Base-by-base conservation (phyloP, 306 rosid species). In the Corylus avellana region DNA sequence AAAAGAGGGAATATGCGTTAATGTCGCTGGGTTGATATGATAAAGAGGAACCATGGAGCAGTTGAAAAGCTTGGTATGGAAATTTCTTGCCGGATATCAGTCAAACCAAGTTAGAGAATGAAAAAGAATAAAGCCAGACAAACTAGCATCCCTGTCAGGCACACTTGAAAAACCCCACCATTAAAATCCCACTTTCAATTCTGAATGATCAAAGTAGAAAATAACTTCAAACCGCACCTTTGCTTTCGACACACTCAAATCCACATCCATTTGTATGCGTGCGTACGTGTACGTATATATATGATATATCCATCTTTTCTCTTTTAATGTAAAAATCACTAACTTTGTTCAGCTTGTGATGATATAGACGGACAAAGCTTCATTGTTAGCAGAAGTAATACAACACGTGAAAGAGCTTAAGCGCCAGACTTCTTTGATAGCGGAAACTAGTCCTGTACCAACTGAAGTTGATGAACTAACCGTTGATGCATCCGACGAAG, bases 361-460 rank as follows among this genome's bases (percentile, higher is more conserved):
- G 6, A 14, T 81, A 47, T 50, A 93, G 98, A 94, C 98, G 56
- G 98, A 94, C 82, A 94, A 94, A 76, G 98, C 98, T 37, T 94
- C 98, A 1, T 76, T 94, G 51, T 72, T 94, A 1, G 98, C 97
- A 0, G 98, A 94, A 79, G 98, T 94, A 71, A 94, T 94, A 54
- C 92, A 94, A 59, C 98, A 92, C 58, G 94, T 94, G 70, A 94
- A 92, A 83, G 97, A 92, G 82, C 88, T 94, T 53, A 94, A 94
- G 81, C 90, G 92, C 8, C 90, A 94, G 76, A 94, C 98, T 0
- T 89, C 97, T 0, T 35, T 90, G 55, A 92, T 92, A 55, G 94
- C 89, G 0, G 98, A 94, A 70, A 88, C 88, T 2, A 94, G 89
- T 83, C 81, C 92, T 2, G 91, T 94, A 22, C 98, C 98, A 0